Percentiles rank a stretch among this genome's conserved stretches.
Conservation (phyloP, 371 early-diverging fungal species). For the Mucor mucedo region DNA sequence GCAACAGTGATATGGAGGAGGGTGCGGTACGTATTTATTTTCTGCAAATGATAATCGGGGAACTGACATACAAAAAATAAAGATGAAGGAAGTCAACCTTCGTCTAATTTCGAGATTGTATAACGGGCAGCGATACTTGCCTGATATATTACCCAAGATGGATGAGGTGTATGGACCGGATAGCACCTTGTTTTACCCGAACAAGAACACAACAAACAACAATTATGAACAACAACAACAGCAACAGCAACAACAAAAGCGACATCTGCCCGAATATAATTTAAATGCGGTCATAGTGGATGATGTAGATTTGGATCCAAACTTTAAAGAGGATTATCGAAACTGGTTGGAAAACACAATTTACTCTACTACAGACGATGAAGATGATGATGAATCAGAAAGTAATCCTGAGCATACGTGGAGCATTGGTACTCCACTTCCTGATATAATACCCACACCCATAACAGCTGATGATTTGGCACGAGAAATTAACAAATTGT, state of each 20-base stretch:
- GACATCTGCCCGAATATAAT: constrained; percentile 22
- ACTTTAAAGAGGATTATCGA: constrained; percentile 65
- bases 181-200: constrained; percentile 12
- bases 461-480: constrained; percentile 25
- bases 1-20: constrained; percentile 73
- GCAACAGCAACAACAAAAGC: constrained; percentile 11
- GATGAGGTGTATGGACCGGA: constrained; percentile 34
- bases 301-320: constrained; percentile 49
- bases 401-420: not conserved
- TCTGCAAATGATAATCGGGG: not conserved
- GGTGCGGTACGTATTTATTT: constrained; percentile 32
- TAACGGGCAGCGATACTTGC: constrained; percentile 67
- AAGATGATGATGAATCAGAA: constrained; percentile 15
- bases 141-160: constrained; percentile 41
- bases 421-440: constrained; percentile 24
- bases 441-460: constrained; percentile 16
- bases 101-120: constrained; percentile 67
- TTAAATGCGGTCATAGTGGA: constrained; percentile 22
- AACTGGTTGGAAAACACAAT: constrained; percentile 73
- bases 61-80: not conserved
- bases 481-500: constrained; percentile 35
- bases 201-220: not conserved
- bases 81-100: constrained; percentile 70
- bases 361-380: constrained; percentile 24
- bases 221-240: too few relatives aligned